These are phyloP conservation scores for Physcia stellaris DNA, from an alignment of 495 filamentous ascomycete genomes.

Conservation along the genomic window DNA sequence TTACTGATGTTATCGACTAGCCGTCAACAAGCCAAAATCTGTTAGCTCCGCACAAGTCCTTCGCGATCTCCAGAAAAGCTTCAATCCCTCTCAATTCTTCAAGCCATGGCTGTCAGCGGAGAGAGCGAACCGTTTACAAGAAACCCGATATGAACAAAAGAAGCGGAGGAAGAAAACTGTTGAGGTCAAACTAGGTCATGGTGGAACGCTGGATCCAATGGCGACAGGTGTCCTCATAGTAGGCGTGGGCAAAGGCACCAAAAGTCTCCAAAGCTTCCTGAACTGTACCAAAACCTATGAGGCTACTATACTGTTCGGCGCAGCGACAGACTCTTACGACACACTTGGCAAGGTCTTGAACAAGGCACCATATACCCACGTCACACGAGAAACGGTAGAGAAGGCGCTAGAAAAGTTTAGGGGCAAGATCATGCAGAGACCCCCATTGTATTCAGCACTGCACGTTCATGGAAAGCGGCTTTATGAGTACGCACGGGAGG, in stretches of 20 bases:
- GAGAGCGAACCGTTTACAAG: conserved; percentile 29
- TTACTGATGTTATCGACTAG: conserved; percentile 26
- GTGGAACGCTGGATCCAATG: conserved; percentile 87
- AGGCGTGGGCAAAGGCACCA: conserved; percentile 81
- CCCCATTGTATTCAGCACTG: conserved; percentile 85
- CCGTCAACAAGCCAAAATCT: conserved; percentile 81
- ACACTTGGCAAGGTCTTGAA: conserved; percentile 65
- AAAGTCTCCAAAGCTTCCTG: conserved; percentile 61
- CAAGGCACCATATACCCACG: conserved; percentile 55
- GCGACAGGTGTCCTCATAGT: conserved; percentile 85
- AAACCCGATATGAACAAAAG: conserved; percentile 40
- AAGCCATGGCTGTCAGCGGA: conserved; percentile 56
- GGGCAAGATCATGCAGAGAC: conserved; percentile 80
- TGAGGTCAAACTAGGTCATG: conserved; percentile 89
- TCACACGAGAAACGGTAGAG: conserved; percentile 68
- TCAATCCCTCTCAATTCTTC: conserved; percentile 71
- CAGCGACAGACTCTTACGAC: conserved; percentile 88
- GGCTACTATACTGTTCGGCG: conserved; percentile 76
- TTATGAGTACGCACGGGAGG: conserved; percentile 91
- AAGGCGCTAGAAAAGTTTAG: conserved; percentile 61
- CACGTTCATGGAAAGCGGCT: conserved; percentile 80
- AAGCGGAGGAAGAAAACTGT: conserved; percentile 35
- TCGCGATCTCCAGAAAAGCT: conserved; percentile 64
- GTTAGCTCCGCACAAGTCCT: conserved; percentile 79
- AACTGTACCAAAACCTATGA: conserved; percentile 89